Base-by-base conservation (phyloP, 2,329 filamentous ascomycete species). In the Ceratocystis diversiconidia region DNA sequence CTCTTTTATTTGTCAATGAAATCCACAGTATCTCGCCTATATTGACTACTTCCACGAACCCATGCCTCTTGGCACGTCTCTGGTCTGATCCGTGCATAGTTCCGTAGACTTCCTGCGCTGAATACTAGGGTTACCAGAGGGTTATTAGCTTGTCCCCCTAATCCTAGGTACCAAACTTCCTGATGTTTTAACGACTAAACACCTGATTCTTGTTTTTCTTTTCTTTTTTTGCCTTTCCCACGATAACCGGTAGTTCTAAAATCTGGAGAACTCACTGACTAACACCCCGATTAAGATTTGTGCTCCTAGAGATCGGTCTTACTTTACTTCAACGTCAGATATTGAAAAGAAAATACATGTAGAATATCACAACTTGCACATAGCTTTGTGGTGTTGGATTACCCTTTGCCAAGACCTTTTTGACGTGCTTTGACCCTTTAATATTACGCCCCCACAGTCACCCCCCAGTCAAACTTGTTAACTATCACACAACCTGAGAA, bases 371-470 rank as follows among this genome's bases (percentile, higher is more conserved):
- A 41, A 30, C 30, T 2, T 15, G 12, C 12, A 12, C 10, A 15
- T 4, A 41, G 36, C 12, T 5, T 15, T 41, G 36, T 12, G 3
- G 36, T 12, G 36, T 5, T 41, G 36, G 36, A 41, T 5, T 41
- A 22, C 48, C 22, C 48, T 25, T 10, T 57, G 25, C 52, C 52
- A 57, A 57, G 52, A 57, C 52, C 30, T 19, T 25, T n/a, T 12
- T 15, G 22, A 57, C 52, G 30, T 57, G 52, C 52, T 57, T 57
- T 57, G 52, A 57, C 52, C 52, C 52, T 57, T 57, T 57, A 57
- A 57, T 57, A 57, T 57, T 30, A 57, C 28, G 6, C 5, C 5
- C 25, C 19, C 3, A 19, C 50, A 5, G 8, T 25, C 8, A 3
- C 50, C 50, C n/a, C 12, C 25, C 22, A 12, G 22, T 30, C 4